Conservation (phyloP, 2,329 filamentous ascomycete genomes). For the Curvularia verruculosa region DNA sequence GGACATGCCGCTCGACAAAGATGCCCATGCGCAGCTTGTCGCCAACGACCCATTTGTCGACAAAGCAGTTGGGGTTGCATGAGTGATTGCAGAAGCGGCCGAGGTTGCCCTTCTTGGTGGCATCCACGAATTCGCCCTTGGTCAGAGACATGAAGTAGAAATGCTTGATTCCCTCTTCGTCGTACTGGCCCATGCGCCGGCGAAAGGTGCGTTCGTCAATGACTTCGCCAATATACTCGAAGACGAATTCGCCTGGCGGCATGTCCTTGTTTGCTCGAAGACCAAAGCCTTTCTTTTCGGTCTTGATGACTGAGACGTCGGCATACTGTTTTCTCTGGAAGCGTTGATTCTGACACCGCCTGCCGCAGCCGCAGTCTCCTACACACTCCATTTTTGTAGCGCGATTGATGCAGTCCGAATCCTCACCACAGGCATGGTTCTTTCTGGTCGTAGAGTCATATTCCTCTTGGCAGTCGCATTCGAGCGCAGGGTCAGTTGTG, state of each 20-base stretch:
- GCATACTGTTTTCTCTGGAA: slow-evolving; percentile 92
- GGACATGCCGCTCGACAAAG: slow-evolving; percentile 84
- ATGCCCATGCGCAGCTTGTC: slow-evolving; percentile 99
- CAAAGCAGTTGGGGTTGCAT: slow-evolving; percentile 97
- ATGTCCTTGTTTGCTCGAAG: slow-evolving; percentile 81
- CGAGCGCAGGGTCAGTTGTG: slow-evolving; percentile 87
- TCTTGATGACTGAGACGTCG: slow-evolving; percentile 92
- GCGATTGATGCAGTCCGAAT: slow-evolving; percentile 98
- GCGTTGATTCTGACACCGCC: slow-evolving; percentile 89
- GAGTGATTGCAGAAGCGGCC: slow-evolving; percentile 99
- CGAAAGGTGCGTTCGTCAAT: slow-evolving; percentile 92
- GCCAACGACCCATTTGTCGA: slow-evolving; percentile 99
- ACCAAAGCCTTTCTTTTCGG: slow-evolving; percentile 96
- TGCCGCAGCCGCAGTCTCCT: slow-evolving; percentile 84
- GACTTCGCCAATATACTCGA: slow-evolving; percentile 97
- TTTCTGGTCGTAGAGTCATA: slow-evolving; percentile 65
- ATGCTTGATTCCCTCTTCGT: slow-evolving; percentile 95
- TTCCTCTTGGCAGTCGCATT: slow-evolving; percentile 94
- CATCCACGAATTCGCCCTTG: slow-evolving; percentile 96
- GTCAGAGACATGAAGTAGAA: slow-evolving; percentile 99
- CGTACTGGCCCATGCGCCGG: slow-evolving; percentile 88
- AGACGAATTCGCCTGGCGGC: slow-evolving; percentile 87
- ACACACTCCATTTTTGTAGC: slow-evolving; percentile 97
- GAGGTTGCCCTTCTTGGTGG: slow-evolving; percentile 94
- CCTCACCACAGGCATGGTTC: slow-evolving; percentile 90